Evolutionary conservation across 2,329 filamentous ascomycete species (phyloP).

Genomic region (Alternaria panax): DNA sequence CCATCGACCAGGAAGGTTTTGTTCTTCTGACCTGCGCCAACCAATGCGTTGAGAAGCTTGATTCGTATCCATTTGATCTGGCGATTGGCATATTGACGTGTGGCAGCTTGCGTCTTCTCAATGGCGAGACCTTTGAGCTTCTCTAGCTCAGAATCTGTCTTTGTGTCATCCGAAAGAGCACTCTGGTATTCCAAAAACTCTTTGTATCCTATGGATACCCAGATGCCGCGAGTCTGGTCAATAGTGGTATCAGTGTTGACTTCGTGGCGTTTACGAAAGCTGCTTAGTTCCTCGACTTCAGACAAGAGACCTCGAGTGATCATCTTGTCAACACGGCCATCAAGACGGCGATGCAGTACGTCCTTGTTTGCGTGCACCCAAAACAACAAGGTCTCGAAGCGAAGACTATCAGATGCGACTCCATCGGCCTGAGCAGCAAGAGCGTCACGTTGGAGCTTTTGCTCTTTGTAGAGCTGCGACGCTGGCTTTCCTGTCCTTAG

Average conservation of each 20-base stretch:
- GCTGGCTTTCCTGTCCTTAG: slow-evolving; percentile 81
- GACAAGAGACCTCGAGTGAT: slow-evolving; percentile 68
- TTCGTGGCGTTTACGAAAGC: slow-evolving; percentile 56
- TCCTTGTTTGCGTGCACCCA: slow-evolving; percentile 82
- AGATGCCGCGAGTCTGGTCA: slow-evolving; percentile 84
- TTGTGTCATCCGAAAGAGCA: slow-evolving; percentile 36
- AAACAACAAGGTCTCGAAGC: slow-evolving; percentile 73
- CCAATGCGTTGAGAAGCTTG: slow-evolving; percentile 76
- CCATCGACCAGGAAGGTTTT: slow-evolving; percentile 83
- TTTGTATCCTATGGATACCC: slow-evolving; percentile 96
- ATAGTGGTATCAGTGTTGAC: slow-evolving; percentile 60
- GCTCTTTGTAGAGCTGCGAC: slow-evolving; percentile 86
- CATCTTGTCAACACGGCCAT: slow-evolving; percentile 86
- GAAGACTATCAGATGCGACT: slow-evolving; percentile 39
- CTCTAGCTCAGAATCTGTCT: slow-evolving; percentile 55
- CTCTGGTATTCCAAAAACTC: slow-evolving; percentile 78
- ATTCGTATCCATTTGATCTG: slow-evolving; percentile 87
- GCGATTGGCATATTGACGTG: slow-evolving; percentile 83
- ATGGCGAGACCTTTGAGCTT: slow-evolving; percentile 67
- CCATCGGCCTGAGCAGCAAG: slow-evolving; percentile 13
- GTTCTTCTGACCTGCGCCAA: slow-evolving; percentile 60
- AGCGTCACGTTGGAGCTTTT: slow-evolving; percentile 55
- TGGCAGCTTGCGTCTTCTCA: slow-evolving; percentile 81
- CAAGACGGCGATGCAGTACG: slow-evolving; percentile 72
- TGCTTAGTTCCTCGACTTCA: slow-evolving; percentile 65